Conservation (phyloP, 495 filamentous ascomycete genomes). For the Elasticomyces elasticus region DNA sequence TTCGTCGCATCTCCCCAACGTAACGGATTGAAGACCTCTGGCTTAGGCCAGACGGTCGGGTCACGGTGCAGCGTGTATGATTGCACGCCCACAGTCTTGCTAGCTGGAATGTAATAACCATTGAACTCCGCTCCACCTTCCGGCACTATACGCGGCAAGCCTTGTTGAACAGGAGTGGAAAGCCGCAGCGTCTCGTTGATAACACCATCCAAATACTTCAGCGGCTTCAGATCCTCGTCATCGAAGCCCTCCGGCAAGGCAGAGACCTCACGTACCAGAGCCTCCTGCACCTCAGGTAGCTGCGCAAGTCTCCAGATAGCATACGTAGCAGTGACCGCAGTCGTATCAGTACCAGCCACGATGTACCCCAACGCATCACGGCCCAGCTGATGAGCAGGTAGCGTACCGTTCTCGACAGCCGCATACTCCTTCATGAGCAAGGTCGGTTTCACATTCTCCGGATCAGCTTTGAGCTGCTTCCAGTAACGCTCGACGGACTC, state of each 20-base stretch:
- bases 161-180: conserved; percentile 12
- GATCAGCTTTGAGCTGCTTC: background rate
- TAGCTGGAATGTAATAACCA: conserved; percentile 27
- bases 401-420: conserved; percentile 6
- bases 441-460: background rate
- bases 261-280: conserved; percentile 23
- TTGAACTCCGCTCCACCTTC: conserved; percentile 23
- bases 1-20: conserved; percentile 38
- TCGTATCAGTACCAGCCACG: conserved; percentile 35
- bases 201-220: conserved; percentile 14
- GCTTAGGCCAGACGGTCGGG: conserved; percentile 28
- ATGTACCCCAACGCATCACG: conserved; percentile 28
- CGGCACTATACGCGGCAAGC: conserved; percentile 21
- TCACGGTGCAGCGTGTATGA: conserved; percentile 37
- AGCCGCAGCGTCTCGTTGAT: conserved; percentile 22
- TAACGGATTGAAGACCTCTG: conserved; percentile 34
- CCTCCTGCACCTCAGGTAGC: conserved; percentile 18
- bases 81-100: conserved; percentile 31
- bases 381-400: background rate
- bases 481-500: conserved; percentile 3
- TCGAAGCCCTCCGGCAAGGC: conserved; percentile 18
- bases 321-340: conserved; percentile 36
- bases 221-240: conserved; percentile 17
- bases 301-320: conserved; percentile 29
- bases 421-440: background rate